These are phyloP conservation scores for Gorgonomyces haynaldii DNA, from an alignment of 192 early-diverging fungal genomes.

Conservation along the genomic window DNA sequence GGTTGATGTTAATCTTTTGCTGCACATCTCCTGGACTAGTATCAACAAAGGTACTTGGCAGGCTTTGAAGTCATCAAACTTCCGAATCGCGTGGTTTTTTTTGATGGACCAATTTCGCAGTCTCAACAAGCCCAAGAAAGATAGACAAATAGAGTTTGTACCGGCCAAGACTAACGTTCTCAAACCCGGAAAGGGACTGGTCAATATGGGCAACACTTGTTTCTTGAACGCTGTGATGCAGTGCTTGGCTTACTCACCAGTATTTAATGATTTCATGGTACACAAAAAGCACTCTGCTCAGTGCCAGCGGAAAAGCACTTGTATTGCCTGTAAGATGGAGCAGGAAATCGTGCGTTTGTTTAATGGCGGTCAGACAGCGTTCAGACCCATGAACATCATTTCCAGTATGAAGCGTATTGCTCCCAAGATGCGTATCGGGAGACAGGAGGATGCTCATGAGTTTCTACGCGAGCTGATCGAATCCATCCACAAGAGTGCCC, in stretches of 20 bases:
- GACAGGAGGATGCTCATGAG: conserved; percentile 88
- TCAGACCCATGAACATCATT: conserved; percentile 13
- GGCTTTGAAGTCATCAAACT: too few relatives aligned
- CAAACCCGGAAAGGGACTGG: conserved; percentile 43
- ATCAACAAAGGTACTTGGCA: too few relatives aligned
- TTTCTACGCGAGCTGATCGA: conserved; percentile 42
- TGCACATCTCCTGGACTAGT: conserved; percentile 23
- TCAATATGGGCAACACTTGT: conserved; percentile 76
- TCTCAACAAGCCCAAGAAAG: too few relatives aligned
- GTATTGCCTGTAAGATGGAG: not conserved
- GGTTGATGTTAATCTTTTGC: conserved; percentile 51
- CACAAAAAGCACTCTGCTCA: not conserved
- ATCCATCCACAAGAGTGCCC: conserved; percentile 46
- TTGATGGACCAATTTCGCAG: too few relatives aligned
- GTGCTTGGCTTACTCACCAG: conserved; percentile 57
- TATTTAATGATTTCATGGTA: conserved; percentile 3
- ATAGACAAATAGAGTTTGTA: too few relatives aligned
- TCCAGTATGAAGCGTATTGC: conserved; percentile 33
- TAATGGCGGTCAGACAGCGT: not conserved
- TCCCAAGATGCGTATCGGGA: conserved; percentile 61
- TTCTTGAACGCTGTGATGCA: conserved; percentile 77
- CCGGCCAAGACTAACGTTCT: too few relatives aligned
- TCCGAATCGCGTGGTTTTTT: too few relatives aligned
- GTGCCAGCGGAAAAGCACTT: not conserved
- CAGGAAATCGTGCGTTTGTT: conserved; percentile 3